Evolutionary conservation across 2,329 filamentous ascomycete species (phyloP).

Genomic region (Apiospora sp.): DNA sequence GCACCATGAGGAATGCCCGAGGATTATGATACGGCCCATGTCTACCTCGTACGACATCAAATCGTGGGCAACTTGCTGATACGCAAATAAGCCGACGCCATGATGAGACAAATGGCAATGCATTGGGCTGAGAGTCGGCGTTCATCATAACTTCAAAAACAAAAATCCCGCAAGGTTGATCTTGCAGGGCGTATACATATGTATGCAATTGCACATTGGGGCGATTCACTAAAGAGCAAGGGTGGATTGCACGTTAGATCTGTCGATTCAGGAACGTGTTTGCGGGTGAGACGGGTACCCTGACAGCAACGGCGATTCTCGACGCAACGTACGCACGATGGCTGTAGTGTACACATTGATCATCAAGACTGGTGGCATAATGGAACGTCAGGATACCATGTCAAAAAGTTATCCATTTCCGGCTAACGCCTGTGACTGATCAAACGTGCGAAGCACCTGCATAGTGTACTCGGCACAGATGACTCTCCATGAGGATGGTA

Average conservation of each 20-base stretch:
- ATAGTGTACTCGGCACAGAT: constrained; percentile 17
- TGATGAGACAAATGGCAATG: background rate
- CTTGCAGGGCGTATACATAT: background rate
- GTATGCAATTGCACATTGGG: background rate
- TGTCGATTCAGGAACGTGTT: background rate
- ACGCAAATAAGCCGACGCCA: no score
- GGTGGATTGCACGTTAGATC: background rate
- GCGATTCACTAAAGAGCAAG: background rate
- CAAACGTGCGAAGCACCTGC: constrained; percentile 19
- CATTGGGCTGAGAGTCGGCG: background rate
- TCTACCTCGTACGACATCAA: background rate
- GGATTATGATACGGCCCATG: no score
- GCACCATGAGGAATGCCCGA: background rate
- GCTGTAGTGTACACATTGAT: background rate
- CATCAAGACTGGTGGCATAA: background rate
- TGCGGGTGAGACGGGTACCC: background rate
- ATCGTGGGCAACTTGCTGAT: background rate
- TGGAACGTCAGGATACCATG: constrained; percentile 3
- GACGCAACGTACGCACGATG: background rate
- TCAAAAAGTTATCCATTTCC: constrained; percentile 18
- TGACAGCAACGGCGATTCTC: background rate
- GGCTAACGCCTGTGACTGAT: constrained; percentile 20
- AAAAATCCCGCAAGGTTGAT: background rate
- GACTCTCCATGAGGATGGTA: constrained; percentile 18
- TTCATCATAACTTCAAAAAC: background rate